These are phyloP conservation scores for Tardiomyces blankii DNA, from an alignment of 1,139 yeast genomes.

Conservation along the genomic window DNA sequence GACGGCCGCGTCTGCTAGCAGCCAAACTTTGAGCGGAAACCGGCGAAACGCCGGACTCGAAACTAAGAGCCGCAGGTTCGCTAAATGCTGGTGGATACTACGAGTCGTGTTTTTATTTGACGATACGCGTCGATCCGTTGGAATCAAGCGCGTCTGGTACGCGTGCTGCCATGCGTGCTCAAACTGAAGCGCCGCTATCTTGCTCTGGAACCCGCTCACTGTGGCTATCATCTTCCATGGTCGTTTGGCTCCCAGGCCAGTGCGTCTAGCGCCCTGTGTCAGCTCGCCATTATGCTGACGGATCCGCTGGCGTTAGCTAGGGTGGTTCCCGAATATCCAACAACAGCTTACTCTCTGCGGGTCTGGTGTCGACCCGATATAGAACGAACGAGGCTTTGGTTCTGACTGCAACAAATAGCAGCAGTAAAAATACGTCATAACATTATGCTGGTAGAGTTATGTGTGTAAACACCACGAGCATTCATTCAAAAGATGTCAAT, in stretches of 20 bases:
- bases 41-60: conserved; percentile 19
- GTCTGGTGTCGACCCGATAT: conserved; percentile 71
- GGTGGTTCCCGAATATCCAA: not conserved
- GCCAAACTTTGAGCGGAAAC: conserved; percentile 16
- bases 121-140: conserved; percentile 18
- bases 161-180: conserved; percentile 74
- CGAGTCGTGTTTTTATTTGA: conserved; percentile 11
- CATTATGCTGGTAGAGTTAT: no score
- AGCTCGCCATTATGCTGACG: conserved; percentile 71
- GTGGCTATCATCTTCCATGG: conserved; percentile 65
- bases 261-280: conserved; percentile 49
- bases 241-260: conserved; percentile 42
- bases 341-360: conserved; percentile 36
- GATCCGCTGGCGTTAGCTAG: conserved; percentile 29
- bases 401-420: conserved; percentile 56
- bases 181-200: conserved; percentile 57
- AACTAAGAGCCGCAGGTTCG: conserved; percentile 38
- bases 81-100: conserved; percentile 42
- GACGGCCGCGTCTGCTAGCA: conserved; percentile 15
- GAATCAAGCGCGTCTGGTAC: conserved; percentile 50
- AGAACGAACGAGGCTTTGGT: conserved; percentile 44
- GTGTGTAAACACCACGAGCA: no score
- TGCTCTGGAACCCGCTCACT: conserved; percentile 65
- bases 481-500: no score
- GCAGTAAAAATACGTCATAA: conserved; percentile 37